Percentiles rank a stretch among this genome's conserved stretches.
phyloP scores from a whole-genome alignment of 2,329 filamentous ascomycete species.

The Tolypocladium capitatum region DNA sequence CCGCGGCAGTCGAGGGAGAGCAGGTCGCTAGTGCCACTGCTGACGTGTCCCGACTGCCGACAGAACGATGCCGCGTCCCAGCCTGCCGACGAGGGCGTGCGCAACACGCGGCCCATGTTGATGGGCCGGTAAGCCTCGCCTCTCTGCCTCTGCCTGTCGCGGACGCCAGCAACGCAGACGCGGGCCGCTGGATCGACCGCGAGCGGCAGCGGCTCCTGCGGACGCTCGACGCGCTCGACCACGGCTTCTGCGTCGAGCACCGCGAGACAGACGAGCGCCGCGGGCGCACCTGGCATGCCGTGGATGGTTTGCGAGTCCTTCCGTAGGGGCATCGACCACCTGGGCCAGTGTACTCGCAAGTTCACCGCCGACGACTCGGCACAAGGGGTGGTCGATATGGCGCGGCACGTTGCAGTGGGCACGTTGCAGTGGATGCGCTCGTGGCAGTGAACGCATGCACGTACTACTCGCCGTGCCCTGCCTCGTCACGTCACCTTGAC shows the following conservation, averaged over 20 bases:
- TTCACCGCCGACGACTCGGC: too few species aligned
- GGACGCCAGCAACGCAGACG: slow-evolving; percentile 14
- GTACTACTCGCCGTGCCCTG: too few species aligned
- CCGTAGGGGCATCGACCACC: slow-evolving; percentile 26
- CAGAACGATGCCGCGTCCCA: slow-evolving; percentile 19
- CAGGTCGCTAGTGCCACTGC: background rate
- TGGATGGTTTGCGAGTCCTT: slow-evolving; percentile 26
- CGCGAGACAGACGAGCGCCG: slow-evolving; percentile 12
- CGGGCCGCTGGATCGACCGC: slow-evolving; percentile 21
- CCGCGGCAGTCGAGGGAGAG: background rate
- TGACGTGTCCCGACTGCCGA: background rate
- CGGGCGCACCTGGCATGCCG: slow-evolving; percentile 24
- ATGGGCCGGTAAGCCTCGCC: too few species aligned
- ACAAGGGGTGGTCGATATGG: too few species aligned
- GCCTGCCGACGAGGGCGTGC: slow-evolving; percentile 23
- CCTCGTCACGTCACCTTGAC: too few species aligned
- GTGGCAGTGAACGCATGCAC: too few species aligned
- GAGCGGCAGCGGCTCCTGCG: slow-evolving; percentile 14
- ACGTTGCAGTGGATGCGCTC: background rate
- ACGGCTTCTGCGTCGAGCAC: slow-evolving; percentile 19
- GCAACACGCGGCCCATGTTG: slow-evolving; percentile 22
- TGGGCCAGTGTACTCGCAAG: too few species aligned
- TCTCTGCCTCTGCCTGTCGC: background rate
- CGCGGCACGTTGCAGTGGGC: too few species aligned
- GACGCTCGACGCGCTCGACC: slow-evolving; percentile 19